Evolutionary conservation across 1,284 basidiomycete genomes (phyloP).

Genomic region (Microbotryum scabiosae): DNA sequence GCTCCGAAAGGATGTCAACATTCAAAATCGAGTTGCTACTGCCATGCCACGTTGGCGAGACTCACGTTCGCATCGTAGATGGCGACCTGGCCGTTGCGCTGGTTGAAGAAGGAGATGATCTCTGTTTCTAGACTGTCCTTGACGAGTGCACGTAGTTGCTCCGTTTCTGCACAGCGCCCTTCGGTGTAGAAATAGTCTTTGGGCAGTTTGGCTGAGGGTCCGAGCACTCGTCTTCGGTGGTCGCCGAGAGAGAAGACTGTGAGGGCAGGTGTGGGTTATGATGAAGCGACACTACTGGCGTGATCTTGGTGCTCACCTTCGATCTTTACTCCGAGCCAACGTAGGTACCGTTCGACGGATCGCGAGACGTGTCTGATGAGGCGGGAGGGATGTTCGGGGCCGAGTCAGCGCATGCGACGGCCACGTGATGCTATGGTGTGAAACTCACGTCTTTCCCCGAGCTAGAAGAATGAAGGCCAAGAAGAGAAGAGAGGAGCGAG

Average conservation of each 20-base stretch:
- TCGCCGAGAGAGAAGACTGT: constrained; percentile 86
- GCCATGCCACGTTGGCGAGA: too few species aligned
- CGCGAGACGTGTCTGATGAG: constrained; percentile 66
- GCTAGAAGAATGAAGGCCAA: constrained; percentile 9
- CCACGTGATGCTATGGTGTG: constrained; percentile 6
- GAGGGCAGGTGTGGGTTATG: neutral
- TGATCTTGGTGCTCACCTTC: constrained; percentile 39
- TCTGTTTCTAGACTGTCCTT: constrained; percentile 73
- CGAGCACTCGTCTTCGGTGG: constrained; percentile 80
- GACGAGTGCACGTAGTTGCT: constrained; percentile 63
- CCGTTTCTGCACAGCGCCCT: constrained; percentile 55
- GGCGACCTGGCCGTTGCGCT: constrained; percentile 75
- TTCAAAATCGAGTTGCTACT: too few species aligned
- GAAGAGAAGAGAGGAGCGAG: neutral
- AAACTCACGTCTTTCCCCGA: constrained; percentile 33
- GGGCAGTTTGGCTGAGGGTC: constrained; percentile 77
- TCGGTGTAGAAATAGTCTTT: constrained; percentile 72
- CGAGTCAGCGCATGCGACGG: constrained; percentile 11
- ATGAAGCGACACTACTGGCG: neutral
- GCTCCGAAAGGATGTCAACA: neutral
- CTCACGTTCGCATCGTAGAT: constrained; percentile 90
- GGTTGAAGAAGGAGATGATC: constrained; percentile 81
- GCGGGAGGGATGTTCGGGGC: neutral
- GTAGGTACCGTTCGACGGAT: constrained; percentile 86
- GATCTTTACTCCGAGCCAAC: constrained; percentile 96